These are phyloP conservation scores for Boletus vinaceobasis DNA, from an alignment of 768 basidiomycete species.

Conservation along the genomic window DNA sequence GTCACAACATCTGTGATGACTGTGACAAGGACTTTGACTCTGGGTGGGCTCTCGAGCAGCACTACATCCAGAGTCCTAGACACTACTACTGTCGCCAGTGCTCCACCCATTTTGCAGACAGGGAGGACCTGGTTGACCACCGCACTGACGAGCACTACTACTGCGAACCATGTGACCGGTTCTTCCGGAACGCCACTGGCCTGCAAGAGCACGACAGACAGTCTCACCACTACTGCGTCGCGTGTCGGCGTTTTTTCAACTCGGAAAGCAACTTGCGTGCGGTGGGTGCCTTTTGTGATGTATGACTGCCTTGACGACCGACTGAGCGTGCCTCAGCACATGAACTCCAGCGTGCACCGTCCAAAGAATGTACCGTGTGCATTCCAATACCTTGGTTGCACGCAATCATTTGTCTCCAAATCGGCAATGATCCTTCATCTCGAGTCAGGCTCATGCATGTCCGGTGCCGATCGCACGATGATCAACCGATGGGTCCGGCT, in stretches of 20 bases:
- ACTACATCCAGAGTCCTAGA: slow-evolving; percentile 46
- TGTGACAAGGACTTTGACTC: slow-evolving; percentile 48
- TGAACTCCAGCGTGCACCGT: slow-evolving; percentile 51
- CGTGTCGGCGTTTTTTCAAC: slow-evolving; percentile 44
- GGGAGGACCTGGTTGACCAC: slow-evolving; percentile 39
- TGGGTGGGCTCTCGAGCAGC: slow-evolving; percentile 39
- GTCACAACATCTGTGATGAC: slow-evolving; percentile 44
- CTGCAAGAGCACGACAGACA: slow-evolving; percentile 51
- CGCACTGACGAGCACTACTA: slow-evolving; percentile 38
- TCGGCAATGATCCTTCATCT: slow-evolving; percentile 61
- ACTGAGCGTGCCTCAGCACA: slow-evolving; percentile 36
- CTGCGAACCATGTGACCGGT: slow-evolving; percentile 40
- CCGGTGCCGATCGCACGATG: slow-evolving; percentile 42
- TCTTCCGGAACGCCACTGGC: slow-evolving; percentile 40
- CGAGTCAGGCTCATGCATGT: slow-evolving; percentile 56
- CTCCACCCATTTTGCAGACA: slow-evolving; percentile 38
- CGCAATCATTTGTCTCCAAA: slow-evolving; percentile 43
- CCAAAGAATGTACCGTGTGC: slow-evolving; percentile 37
- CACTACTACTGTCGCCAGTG: slow-evolving; percentile 57
- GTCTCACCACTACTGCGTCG: slow-evolving; percentile 40
- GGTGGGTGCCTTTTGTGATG: slow-evolving; percentile 2
- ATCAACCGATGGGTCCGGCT: slow-evolving; percentile 36
- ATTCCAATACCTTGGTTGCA: slow-evolving; percentile 39
- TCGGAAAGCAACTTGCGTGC: slow-evolving; percentile 15
- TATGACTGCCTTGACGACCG: not conserved